Percentiles rank a stretch among this genome's conserved stretches.
phyloP scores from a whole-genome alignment of 1,284 basidiomycete species.

The Erythrobasidium hasegawianum region DNA sequence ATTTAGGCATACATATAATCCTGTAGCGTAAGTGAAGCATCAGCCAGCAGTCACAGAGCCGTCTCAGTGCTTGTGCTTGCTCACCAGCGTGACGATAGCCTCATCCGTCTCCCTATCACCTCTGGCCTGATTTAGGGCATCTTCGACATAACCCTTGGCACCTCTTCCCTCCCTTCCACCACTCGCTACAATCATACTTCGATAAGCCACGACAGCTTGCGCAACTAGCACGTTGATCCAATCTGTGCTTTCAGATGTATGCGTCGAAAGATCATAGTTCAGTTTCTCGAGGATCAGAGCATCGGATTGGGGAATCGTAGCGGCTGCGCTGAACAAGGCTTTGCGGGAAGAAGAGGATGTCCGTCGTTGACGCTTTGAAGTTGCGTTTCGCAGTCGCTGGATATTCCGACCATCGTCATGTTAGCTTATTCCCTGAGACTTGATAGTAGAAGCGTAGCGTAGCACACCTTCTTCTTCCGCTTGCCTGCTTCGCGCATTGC shows the following conservation, averaged over 20 bases:
- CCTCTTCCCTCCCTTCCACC: conserved; percentile 39
- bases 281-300: conserved; percentile 53
- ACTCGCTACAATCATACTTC: conserved; percentile 38
- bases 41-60: not conserved
- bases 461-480: conserved; percentile 38
- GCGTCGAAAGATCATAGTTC: conserved; percentile 55
- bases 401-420: conserved; percentile 1
- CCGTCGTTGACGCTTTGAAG: conserved; percentile 22
- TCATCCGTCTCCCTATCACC: conserved; percentile 33
- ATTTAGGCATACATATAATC: conserved; percentile 46
- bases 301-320: conserved; percentile 47
- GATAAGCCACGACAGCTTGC: conserved; percentile 52
- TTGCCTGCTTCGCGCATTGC: conserved; percentile 14
- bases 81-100: conserved; percentile 44
- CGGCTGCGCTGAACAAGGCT: conserved; percentile 45
- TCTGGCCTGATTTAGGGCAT: conserved; percentile 39
- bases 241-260: conserved; percentile 55
- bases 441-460: not conserved
- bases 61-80: not conserved
- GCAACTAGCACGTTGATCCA: conserved; percentile 59
- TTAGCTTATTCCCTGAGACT: not conserved
- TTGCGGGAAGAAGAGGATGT: conserved; percentile 31
- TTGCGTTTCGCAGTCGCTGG: conserved; percentile 16
- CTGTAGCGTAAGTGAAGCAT: conserved; percentile 30
- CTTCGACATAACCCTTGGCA: conserved; percentile 40